Evolutionary conservation across 495 filamentous ascomycete species (phyloP).

Genomic region (Tetracladium setigerum): DNA sequence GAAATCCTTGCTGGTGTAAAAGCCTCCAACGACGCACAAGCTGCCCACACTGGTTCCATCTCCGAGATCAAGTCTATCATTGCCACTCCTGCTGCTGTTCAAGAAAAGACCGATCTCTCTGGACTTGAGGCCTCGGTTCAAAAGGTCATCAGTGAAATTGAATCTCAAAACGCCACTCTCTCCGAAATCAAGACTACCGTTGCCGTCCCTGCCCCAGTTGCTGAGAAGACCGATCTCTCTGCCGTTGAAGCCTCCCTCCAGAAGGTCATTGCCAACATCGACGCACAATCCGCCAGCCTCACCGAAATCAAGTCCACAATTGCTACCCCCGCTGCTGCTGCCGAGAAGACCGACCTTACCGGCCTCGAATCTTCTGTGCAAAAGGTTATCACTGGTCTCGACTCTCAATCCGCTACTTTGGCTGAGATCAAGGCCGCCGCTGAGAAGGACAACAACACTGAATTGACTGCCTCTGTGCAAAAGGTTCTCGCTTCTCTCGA

Average conservation of each 20-base stretch:
- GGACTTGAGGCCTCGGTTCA: constrained; percentile 9
- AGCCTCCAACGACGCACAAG: constrained; percentile 11
- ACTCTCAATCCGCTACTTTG: constrained; percentile 7
- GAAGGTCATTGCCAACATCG: not conserved
- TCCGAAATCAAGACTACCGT: constrained; percentile 5
- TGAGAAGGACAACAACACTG: not conserved
- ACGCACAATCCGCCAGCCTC: not conserved
- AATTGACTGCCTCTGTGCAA: not conserved
- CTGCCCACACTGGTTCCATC: constrained; percentile 6
- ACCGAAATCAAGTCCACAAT: constrained; percentile 11
- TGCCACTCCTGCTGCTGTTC: not conserved
- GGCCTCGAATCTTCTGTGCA: constrained; percentile 11
- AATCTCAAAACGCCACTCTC: constrained; percentile 2
- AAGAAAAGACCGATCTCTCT: constrained; percentile 10
- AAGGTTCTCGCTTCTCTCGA: not conserved
- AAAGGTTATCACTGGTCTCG: constrained; percentile 4
- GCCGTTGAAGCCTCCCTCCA: constrained; percentile 6
- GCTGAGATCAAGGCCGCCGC: constrained; percentile 13
- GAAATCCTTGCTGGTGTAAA: constrained; percentile 11
- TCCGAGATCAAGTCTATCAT: constrained; percentile 3
- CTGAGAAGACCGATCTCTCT: constrained; percentile 7
- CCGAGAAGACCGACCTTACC: constrained; percentile 10
- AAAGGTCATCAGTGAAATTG: not conserved
- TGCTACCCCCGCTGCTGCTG: not conserved
- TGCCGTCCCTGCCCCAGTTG: constrained; percentile 1